Conservation (phyloP, 2,329 filamentous ascomycete species). For the Eutypella sp. region DNA sequence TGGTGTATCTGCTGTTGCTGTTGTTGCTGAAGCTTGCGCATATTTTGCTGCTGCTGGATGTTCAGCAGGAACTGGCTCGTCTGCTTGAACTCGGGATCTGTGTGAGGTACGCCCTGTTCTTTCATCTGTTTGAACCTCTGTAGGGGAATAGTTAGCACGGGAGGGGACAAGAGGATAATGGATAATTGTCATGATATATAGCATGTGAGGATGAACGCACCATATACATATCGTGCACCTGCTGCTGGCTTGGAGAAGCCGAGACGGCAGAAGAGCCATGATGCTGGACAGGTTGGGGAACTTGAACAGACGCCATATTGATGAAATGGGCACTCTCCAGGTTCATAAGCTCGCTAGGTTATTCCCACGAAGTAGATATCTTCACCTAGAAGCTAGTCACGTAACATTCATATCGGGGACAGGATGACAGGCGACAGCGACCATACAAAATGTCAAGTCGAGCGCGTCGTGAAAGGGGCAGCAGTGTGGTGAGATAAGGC, state of each 20-base stretch:
- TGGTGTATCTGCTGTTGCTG: conserved; percentile 38
- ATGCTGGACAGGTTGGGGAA: conserved; percentile 63
- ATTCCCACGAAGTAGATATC: conserved; percentile 13
- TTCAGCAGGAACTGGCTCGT: conserved; percentile 68
- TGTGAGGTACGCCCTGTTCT: conserved; percentile 70
- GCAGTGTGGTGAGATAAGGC: too few species aligned
- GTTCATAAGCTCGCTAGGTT: conserved; percentile 13
- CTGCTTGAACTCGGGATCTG: conserved; percentile 84
- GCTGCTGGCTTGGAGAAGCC: conserved; percentile 66
- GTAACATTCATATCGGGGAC: conserved; percentile 24
- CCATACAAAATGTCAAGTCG: conserved; percentile 6
- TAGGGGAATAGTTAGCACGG: conserved; percentile 29
- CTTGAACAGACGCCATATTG: conserved; percentile 77
- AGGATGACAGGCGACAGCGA: conserved; percentile 9
- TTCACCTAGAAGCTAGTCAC: conserved; percentile 5
- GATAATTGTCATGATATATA: conserved; percentile 6
- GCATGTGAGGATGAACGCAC: conserved; percentile 32
- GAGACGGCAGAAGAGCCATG: conserved; percentile 56
- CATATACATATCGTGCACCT: conserved; percentile 68
- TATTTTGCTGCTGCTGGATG: conserved; percentile 62
- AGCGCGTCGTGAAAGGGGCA: background rate
- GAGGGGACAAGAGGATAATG: background rate
- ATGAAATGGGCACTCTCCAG: conserved; percentile 6
- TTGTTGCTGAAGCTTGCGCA: conserved; percentile 54
- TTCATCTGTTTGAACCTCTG: conserved; percentile 92